A percentile compares a stretch with the other conserved stretches of the same genome.
Evolutionary conservation across 306 rosid genomes (phyloP).

Genomic region (Cicer bijugum): DNA sequence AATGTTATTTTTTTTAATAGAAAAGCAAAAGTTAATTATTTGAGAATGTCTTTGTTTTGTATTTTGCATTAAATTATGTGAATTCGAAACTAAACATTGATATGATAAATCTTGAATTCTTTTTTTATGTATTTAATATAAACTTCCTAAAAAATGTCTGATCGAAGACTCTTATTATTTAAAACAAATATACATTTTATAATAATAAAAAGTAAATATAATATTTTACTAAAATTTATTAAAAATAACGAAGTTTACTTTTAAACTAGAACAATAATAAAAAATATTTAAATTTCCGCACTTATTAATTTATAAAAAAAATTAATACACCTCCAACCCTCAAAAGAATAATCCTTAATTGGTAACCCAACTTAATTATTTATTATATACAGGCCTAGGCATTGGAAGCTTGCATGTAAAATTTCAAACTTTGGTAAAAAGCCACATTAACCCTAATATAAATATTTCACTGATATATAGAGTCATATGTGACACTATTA

Average conservation of each 20-base stretch:
- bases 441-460: slow-evolving; percentile 28
- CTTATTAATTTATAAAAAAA: neutral
- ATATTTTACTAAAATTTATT: too few species aligned
- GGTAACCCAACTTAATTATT: slow-evolving; percentile 23
- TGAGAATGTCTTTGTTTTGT: neutral
- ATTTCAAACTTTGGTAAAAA: slow-evolving; percentile 34
- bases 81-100: neutral
- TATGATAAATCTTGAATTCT: neutral
- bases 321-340: neutral
- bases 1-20: too few species aligned
- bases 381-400: neutral
- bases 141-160: too few species aligned
- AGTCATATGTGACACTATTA: slow-evolving; percentile 31
- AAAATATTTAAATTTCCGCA: neutral
- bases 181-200: too few species aligned
- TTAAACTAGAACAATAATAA: too few species aligned
- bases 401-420: slow-evolving; percentile 30
- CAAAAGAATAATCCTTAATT: slow-evolving; percentile 7
- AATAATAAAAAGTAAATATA: too few species aligned
- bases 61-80: neutral
- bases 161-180: too few species aligned
- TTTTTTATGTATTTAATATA: too few species aligned
- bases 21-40: too few species aligned
- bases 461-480: slow-evolving; percentile 23
- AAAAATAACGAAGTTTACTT: too few species aligned